Percentiles rank a stretch among this genome's conserved stretches.
phyloP scores from a whole-genome alignment of 371 early-diverging fungal genomes.

The Mortierella sp. region DNA sequence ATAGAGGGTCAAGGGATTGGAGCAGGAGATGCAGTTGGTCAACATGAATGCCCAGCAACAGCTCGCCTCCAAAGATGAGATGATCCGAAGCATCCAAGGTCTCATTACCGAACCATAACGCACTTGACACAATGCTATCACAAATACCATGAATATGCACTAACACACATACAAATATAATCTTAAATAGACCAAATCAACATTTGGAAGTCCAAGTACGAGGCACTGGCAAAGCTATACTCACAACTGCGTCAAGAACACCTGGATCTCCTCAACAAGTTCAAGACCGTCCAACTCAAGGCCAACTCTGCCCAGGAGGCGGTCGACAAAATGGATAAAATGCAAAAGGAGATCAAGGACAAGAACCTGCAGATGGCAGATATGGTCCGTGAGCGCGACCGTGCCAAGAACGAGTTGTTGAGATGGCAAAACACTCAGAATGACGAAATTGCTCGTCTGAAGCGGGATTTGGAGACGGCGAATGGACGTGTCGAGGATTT shows the following conservation, averaged over 20 bases:
- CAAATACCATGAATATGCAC: background rate
- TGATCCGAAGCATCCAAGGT: constrained; percentile 84
- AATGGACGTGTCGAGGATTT: constrained; percentile 84
- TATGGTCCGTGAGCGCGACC: constrained; percentile 87
- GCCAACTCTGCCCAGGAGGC: constrained; percentile 86
- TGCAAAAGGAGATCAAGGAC: constrained; percentile 83
- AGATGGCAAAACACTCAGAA: constrained; percentile 77
- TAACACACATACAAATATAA: background rate
- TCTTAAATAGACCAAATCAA: constrained; percentile 71
- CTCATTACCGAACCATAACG: constrained; percentile 16
- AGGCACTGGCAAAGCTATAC: constrained; percentile 92
- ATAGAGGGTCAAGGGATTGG: constrained; percentile 77
- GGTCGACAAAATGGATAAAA: constrained; percentile 78
- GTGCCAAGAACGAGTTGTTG: constrained; percentile 80
- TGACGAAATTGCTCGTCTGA: constrained; percentile 85
- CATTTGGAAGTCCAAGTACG: constrained; percentile 93
- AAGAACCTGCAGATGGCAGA: constrained; percentile 88
- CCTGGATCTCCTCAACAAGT: constrained; percentile 91
- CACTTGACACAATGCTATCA: background rate
- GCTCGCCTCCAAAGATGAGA: constrained; percentile 80
- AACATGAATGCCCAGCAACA: constrained; percentile 76
- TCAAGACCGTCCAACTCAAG: constrained; percentile 84
- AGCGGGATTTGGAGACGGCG: constrained; percentile 83
- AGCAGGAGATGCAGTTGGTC: constrained; percentile 85
- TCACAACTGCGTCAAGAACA: constrained; percentile 97